phyloP scores from a whole-genome alignment of 371 early-diverging fungal genomes.

The Mortierella sp. region DNA sequence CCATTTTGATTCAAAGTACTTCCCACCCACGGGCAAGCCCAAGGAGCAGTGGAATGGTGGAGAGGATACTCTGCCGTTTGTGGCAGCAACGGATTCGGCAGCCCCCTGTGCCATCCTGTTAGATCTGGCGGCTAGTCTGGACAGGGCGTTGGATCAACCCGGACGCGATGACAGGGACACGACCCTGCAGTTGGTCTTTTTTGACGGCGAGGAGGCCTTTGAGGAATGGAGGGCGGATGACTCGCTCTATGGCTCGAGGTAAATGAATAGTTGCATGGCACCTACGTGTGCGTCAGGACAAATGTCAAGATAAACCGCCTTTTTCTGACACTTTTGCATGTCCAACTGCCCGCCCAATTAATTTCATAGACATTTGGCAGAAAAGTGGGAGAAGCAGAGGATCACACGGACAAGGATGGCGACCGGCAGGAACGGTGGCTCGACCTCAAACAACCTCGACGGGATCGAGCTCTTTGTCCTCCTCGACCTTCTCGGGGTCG shows the following conservation, averaged over 20 bases:
- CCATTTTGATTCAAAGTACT: conserved; percentile 92
- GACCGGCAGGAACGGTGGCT: conserved; percentile 40
- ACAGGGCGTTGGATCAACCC: conserved; percentile 48
- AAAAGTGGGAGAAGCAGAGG: conserved; percentile 59
- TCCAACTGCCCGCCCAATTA: too few species aligned
- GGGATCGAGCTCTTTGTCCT: conserved; percentile 91
- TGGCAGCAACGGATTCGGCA: conserved; percentile 90
- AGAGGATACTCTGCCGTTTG: conserved; percentile 68
- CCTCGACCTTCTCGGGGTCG: conserved; percentile 87
- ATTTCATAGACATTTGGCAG: conserved; percentile 63
- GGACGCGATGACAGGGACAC: conserved; percentile 57
- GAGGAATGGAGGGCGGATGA: conserved; percentile 81
- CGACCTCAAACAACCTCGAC: conserved; percentile 63
- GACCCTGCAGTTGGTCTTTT: conserved; percentile 92
- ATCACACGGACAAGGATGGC: conserved; percentile 38
- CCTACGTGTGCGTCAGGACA: too few species aligned
- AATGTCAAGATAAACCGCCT: not conserved
- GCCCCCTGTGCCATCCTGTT: conserved; percentile 91
- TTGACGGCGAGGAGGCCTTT: conserved; percentile 98
- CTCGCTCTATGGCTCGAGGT: conserved; percentile 94
- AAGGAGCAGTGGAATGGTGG: conserved; percentile 38
- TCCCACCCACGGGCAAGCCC: conserved; percentile 42
- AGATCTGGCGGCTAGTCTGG: conserved; percentile 79
- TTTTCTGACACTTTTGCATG: conserved; percentile 3
- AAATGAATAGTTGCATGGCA: conserved; percentile 45